These are phyloP conservation scores for Tetrapisispora nanseiensis DNA, from an alignment of 805 yeast species.

Conservation along the genomic window DNA sequence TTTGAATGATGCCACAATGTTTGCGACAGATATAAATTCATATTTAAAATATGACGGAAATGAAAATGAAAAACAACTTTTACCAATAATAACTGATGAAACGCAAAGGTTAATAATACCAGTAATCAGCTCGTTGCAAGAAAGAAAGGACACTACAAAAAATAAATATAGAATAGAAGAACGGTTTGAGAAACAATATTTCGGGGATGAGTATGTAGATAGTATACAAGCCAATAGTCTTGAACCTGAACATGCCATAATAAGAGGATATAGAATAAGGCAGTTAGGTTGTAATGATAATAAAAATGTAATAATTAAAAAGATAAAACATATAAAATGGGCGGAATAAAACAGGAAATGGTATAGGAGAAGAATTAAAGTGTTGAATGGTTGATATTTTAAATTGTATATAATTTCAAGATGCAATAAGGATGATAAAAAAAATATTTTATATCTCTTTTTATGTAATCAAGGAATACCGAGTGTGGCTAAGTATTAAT, in stretches of 20 bases:
- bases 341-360: neutral
- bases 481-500: too few relatives aligned
- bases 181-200: neutral
- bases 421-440: too few relatives aligned
- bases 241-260: slow-evolving; percentile 17
- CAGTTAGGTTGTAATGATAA: neutral
- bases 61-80: slow-evolving; percentile 1
- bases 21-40: slow-evolving; percentile 27
- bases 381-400: neutral
- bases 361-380: neutral
- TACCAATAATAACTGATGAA: slow-evolving; percentile 17
- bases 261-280: slow-evolving; percentile 22
- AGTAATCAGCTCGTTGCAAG: slow-evolving; percentile 17
- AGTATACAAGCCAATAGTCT: neutral
- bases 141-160: slow-evolving; percentile 14
- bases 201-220: neutral
- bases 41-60: slow-evolving; percentile 5
- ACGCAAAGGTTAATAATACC: slow-evolving; percentile 27
- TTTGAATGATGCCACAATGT: slow-evolving; percentile 25
- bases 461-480: too few relatives aligned
- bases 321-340: neutral
- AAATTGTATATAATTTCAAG: too few relatives aligned
- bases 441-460: too few relatives aligned
- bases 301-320: neutral
- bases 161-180: slow-evolving; percentile 5